Conservation (phyloP, 2,329 filamentous ascomycete genomes). For the Pseudogymnoascus sp. region DNA sequence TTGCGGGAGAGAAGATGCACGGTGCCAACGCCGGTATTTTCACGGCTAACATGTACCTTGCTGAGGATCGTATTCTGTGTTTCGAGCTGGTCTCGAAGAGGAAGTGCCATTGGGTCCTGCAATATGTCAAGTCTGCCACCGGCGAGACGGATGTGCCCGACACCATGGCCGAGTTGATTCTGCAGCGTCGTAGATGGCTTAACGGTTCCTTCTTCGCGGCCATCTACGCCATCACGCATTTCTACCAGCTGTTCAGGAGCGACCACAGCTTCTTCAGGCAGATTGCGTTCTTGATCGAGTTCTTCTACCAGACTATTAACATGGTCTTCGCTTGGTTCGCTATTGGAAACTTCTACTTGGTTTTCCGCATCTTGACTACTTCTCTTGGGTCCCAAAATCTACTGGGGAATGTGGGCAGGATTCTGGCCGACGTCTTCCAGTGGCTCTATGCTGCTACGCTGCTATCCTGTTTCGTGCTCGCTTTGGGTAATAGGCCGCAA, state of each 20-base stretch:
- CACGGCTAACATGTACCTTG: slow-evolving; percentile 98
- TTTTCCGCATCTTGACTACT: slow-evolving; percentile 91
- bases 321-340: slow-evolving; percentile 99
- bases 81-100: slow-evolving; percentile 97
- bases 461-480: slow-evolving; percentile 89
- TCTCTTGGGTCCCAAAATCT: slow-evolving; percentile 65
- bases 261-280: slow-evolving; percentile 84
- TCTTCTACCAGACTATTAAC: slow-evolving; percentile 87
- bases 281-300: slow-evolving; percentile 84
- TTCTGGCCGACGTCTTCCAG: slow-evolving; percentile 84
- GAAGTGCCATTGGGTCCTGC: slow-evolving; percentile 93
- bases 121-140: slow-evolving; percentile 95
- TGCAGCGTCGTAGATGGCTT: slow-evolving; percentile 92
- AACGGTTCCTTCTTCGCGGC: slow-evolving; percentile 98
- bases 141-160: slow-evolving; percentile 97
- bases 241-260: slow-evolving; percentile 91
- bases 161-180: slow-evolving; percentile 85
- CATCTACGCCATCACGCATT: slow-evolving; percentile 89
- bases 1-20: slow-evolving; percentile 92
- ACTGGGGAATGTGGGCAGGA: slow-evolving; percentile 66
- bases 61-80: slow-evolving; percentile 96
- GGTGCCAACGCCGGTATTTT: slow-evolving; percentile 90
- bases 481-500: slow-evolving; percentile 88
- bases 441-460: slow-evolving; percentile 91
- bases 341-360: slow-evolving; percentile 93